Evolutionary conservation across 495 filamentous ascomycete genomes (phyloP), one percentile per base, ranked within the genome.

Genomic region (Chaetomidium leptoderma): DNA sequence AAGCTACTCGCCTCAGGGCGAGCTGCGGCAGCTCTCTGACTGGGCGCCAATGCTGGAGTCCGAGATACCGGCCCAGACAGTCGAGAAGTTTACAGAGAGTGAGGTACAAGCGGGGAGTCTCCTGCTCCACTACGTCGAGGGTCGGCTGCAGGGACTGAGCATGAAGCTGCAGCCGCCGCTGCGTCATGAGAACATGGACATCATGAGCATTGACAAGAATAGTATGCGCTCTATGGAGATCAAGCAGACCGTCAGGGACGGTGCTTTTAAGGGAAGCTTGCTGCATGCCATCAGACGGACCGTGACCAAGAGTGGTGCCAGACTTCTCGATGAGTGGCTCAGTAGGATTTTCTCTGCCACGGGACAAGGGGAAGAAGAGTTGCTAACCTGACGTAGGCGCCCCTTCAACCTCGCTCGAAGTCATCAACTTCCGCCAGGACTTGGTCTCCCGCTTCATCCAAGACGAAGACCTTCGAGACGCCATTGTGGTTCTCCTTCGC

Each of bases 141-240:
- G 84, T 53, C 82, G 87, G 43, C 75, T 99, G 2, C 88, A 86
- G 58, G 88, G 87, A 10, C 71, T 86, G n/a, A 83, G 84, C 66
- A 83, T 95, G 76, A 90, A 88, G 66, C 79, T 99, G 36, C 90
- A 92, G 64, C 87, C 90, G 19, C 95, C 93, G 23, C 72, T 84
- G 29, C 84, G 87, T 42, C 80, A 87, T 52, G 83, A 87, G 45
- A 72, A 79, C 37, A 76, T 87, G 57, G 84, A 95, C 58, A 84
- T 86, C 46, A 92, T 99, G 90, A 78, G 70, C 27, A 93, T 99
- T 60, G 95, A 99, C 72, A 89, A 87, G 55, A 92, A 90, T 61
- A 95, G 86, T 52, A 80, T 99, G 79, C 81, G 89, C 48, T 89
- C 90, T 1, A 76, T 99, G 16, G 93, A 99, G 70, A 91, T 99